phyloP scores from a whole-genome alignment of 768 basidiomycete genomes.

The Myochromella boudieri region DNA sequence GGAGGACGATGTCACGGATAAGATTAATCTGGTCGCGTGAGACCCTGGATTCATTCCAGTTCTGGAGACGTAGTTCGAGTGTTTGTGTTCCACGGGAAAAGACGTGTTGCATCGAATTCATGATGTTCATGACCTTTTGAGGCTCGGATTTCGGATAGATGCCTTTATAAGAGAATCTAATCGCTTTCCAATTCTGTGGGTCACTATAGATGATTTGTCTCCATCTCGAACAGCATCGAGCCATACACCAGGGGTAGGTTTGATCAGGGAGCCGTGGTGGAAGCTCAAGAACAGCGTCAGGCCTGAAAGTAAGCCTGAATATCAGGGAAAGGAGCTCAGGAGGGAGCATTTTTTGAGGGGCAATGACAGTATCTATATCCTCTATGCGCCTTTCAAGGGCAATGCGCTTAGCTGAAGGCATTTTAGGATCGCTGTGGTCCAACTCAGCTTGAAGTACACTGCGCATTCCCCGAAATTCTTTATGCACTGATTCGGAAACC shows the following conservation, averaged over 20 bases:
- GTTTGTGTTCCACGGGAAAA: too few species aligned
- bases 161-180: too few species aligned
- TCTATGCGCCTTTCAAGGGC: background rate
- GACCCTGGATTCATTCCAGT: too few species aligned
- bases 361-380: background rate
- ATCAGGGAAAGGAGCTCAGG: background rate
- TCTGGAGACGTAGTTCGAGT: too few species aligned
- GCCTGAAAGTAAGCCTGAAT: background rate
- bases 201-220: background rate
- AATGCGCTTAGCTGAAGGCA: background rate
- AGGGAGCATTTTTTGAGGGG: background rate
- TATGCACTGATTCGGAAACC: background rate
- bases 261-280: background rate
- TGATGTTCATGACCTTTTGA: too few species aligned
- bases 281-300: background rate
- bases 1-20: too few species aligned
- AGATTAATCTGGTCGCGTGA: too few species aligned
- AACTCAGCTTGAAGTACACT: background rate
- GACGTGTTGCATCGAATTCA: too few species aligned
- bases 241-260: background rate
- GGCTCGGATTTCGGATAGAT: too few species aligned
- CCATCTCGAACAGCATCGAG: background rate
- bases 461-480: conserved; percentile 1
- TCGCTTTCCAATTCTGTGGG: too few species aligned
- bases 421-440: background rate